Base-by-base conservation (phyloP, 441 rosid species). In the Pelargonium australe region DNA sequence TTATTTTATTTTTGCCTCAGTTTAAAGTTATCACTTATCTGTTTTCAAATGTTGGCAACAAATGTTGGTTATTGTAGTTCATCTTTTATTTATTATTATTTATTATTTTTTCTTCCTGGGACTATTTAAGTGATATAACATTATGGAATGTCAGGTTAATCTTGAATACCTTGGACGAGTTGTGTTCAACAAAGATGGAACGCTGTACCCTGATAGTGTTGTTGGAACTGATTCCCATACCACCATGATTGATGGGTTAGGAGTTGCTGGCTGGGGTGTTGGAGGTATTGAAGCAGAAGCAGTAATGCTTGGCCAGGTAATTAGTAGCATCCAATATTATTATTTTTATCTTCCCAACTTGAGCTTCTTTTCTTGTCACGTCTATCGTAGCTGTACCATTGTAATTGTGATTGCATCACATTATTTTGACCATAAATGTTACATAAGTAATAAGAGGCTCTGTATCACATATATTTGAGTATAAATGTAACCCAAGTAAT, bases 181-280 rank as follows among this genome's bases (percentile, higher is more conserved):
- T 77, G 98, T 95, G 58, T 95, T 95, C 89, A 95, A 95, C 78
- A 81, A 83, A 2, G 79, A 89, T 20, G 91, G 90, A 41, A 6
- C 86, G 31, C 85, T 95, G 63, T 89, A 95, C 81, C 99, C 98
- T 51, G 99, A 95, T 79, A 95, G 99, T 19, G 98, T 92, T 66
- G 99, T 92, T 34, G 99, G 99, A 68, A 92, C 98, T 77, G 99
- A 95, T 80, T 95, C 99, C 40, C 98, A 95, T 75, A 95, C 99
- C 68, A 95, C 98, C 75, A 95, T 95, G 99, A 95, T 95, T 66
- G 99, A 90, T 84, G 99, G 99, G 64, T 68, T 95, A 73, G 98
- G 98, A 78, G 99, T 95, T 76, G 95, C 99, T 81, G 99, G 99
- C 66, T 95, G 98, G 99, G 99, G 98, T 68, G 99, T 95, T 79